Conservation (phyloP, 108 stramenopile genomes). For the Cyclotella baltica region DNA sequence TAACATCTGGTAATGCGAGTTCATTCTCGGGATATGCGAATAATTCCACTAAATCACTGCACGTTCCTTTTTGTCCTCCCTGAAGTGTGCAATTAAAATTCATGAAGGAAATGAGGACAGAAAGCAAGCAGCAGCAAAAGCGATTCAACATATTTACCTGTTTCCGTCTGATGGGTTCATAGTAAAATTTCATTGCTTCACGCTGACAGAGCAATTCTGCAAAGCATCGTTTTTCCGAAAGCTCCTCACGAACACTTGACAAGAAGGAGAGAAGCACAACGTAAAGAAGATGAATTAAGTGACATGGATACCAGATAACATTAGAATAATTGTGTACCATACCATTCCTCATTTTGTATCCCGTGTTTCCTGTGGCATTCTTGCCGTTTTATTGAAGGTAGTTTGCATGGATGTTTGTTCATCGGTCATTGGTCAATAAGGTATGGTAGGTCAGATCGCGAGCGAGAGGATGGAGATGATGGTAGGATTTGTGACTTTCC, state of each 20-base stretch:
- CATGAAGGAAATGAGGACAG: not conserved
- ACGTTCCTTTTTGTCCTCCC: constrained; percentile 15
- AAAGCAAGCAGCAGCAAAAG: not conserved
- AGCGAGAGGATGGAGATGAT: not conserved
- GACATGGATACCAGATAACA: not conserved
- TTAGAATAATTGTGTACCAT: not conserved
- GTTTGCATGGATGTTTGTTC: constrained; percentile 16
- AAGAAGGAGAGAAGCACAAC: not conserved
- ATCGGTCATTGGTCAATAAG: no score
- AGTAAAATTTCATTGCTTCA: constrained; percentile 31
- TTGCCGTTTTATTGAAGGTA: constrained; percentile 16
- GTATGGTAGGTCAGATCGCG: no score
- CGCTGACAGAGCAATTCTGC: constrained; percentile 25
- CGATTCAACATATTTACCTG: not conserved
- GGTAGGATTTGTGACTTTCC: not conserved
- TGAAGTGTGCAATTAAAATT: not conserved
- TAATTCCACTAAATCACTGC: constrained; percentile 18
- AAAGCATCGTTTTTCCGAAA: constrained; percentile 33
- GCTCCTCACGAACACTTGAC: constrained; percentile 27
- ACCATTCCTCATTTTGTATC: constrained; percentile 32
- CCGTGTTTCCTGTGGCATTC: constrained; percentile 23
- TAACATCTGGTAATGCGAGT: constrained; percentile 9
- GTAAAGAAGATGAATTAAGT: not conserved
- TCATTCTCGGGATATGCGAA: constrained; percentile 36
- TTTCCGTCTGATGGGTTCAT: constrained; percentile 12